Evolutionary conservation across 441 rosid genomes (phyloP), one percentile per base, ranked within the genome.

Genomic region (Erysimum cheiri): DNA sequence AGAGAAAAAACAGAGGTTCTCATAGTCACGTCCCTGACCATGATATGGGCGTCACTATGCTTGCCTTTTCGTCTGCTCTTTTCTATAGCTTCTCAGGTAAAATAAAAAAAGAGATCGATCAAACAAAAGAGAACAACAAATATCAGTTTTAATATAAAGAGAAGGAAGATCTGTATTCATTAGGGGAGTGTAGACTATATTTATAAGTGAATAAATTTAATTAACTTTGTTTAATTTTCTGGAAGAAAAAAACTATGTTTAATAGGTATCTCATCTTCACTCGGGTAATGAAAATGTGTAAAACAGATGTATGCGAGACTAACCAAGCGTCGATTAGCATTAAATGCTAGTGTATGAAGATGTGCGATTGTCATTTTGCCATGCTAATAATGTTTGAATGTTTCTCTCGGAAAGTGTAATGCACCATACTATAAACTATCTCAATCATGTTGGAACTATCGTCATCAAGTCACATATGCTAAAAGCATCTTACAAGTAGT

Each of bases 1-100:
- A 3, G 24, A 22, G 24, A 12, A 41, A 55, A 17, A 57, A 31
- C 54, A 67, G 62, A 43, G 55, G 5, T 41, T 56, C 50, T 46
- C 64, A 31, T 60, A 15, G 65, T 67, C 66, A 61, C 60, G 74
- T 63, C 67, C 68, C 50, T 48, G 6, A 46, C 55, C 57, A 44
- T 52, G 78, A 74, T 55, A 74, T 74, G 69, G 69, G 64, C 40
- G 72, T 66, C 62, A 41, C 61, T 57, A 54, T 72, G 57, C 53
- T 46, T 72, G 57, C 53, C 63, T 59, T 49, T 59, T 66, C 46
- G 53, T 58, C 77, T 58, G 40, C 39, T 73, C 46, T 56, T 31
- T 67, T 53, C 7, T 28, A 11, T 40, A 17, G 17, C 29, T 68
- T 68, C 46, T 68, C 7, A 1, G 14, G 13, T 56, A 4, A 39